phyloP scores from a whole-genome alignment of 495 filamentous ascomycete genomes.

The Staphylotrichum tortipilum region DNA sequence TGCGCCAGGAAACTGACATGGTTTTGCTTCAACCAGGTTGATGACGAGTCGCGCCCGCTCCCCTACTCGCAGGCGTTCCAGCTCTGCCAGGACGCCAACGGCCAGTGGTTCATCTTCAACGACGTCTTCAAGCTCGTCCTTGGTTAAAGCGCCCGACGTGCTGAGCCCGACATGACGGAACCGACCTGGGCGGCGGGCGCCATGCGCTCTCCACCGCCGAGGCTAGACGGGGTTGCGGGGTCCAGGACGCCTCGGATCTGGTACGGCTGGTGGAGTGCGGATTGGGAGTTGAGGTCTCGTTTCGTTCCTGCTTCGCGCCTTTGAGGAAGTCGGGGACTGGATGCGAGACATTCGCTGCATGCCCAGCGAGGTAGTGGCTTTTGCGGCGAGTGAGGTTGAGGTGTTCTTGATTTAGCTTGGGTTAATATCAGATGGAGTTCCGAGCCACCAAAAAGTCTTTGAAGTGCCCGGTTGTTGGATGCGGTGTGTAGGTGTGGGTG shows the following conservation, averaged over 20 bases:
- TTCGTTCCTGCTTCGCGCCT: no score
- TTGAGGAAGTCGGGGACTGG: no score
- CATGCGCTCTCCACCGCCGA: neutral
- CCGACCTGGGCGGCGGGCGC: no score
- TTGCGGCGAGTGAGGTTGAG: neutral
- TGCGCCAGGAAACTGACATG: no score
- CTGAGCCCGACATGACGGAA: no score
- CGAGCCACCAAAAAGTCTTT: neutral
- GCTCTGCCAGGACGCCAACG: constrained; percentile 57
- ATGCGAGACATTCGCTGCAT: no score
- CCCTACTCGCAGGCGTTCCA: constrained; percentile 82
- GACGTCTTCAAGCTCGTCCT: constrained; percentile 82
- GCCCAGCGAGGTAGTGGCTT: no score
- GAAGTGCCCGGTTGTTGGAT: no score
- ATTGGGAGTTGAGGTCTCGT: no score
- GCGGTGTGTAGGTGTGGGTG: neutral
- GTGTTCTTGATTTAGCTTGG: constrained; percentile 4
- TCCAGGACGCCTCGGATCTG: neutral
- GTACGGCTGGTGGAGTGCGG: no score
- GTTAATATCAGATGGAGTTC: constrained; percentile 5
- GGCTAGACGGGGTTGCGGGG: neutral
- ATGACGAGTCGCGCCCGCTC: constrained; percentile 72
- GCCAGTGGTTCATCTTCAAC: constrained; percentile 78
- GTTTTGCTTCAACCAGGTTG: constrained; percentile 54
- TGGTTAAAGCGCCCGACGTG: no score